These are phyloP conservation scores for Paramecium octaurelia DNA, from an alignment of 73 alveolate genomes.

Conservation along the genomic window DNA sequence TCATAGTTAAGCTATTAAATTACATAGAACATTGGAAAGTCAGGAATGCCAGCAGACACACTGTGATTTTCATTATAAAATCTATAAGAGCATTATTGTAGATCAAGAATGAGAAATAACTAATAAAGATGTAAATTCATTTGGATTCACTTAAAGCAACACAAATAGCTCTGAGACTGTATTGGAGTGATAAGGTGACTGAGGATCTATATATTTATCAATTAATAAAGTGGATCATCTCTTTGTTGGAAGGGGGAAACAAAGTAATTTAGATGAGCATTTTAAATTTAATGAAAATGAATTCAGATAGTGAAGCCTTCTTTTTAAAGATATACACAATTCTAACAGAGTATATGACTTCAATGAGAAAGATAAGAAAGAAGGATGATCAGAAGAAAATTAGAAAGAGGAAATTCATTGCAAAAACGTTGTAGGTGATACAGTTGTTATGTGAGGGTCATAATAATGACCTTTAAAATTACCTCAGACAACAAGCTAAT, in stretches of 20 bases:
- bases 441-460: conserved; percentile 63
- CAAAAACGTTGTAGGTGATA: conserved; percentile 1
- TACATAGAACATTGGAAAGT: conserved; percentile 36
- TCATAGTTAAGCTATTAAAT: neutral
- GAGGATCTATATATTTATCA: conserved; percentile 2
- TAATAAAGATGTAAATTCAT: neutral
- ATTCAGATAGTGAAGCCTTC: conserved; percentile 41
- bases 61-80: neutral
- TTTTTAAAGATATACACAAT: conserved; percentile 30
- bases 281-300: neutral
- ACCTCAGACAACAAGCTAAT: conserved; percentile 29
- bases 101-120: neutral
- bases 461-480: conserved; percentile 41
- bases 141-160: conserved; percentile 33
- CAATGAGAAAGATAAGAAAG: neutral
- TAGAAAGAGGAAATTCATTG: conserved; percentile 16
- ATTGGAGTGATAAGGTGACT: conserved; percentile 27
- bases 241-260: conserved; percentile 46
- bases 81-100: neutral
- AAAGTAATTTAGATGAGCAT: conserved; percentile 38
- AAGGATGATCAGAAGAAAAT: neutral
- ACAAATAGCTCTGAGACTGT: neutral
- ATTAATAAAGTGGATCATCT: conserved; percentile 38
- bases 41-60: neutral
- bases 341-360: conserved; percentile 11